phyloP scores from a whole-genome alignment of 1,284 basidiomycete genomes.

The Leccinum holopus region DNA sequence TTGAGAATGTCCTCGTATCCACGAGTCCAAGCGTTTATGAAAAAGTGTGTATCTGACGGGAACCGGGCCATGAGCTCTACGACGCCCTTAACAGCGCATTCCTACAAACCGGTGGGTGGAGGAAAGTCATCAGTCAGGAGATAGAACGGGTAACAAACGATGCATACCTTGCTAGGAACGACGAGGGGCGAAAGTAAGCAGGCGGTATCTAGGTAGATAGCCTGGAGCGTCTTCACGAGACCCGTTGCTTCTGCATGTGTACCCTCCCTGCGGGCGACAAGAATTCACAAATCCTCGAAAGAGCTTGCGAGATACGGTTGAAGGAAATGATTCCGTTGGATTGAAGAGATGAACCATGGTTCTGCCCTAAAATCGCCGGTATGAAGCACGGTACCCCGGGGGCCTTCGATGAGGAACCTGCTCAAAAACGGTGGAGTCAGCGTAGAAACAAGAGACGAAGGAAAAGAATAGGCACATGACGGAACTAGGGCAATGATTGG shows the following conservation, averaged over 20 bases:
- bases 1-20: constrained; percentile 88
- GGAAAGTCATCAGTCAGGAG: neutral
- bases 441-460: neutral
- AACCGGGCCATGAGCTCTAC: constrained; percentile 68
- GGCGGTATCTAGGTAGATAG: constrained; percentile 88
- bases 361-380: constrained; percentile 94
- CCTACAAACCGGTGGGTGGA: constrained; percentile 39
- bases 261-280: constrained; percentile 30
- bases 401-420: constrained; percentile 87
- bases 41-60: constrained; percentile 72
- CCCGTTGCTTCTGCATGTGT: constrained; percentile 16
- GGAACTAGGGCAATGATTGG: constrained; percentile 93
- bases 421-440: neutral
- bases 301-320: constrained; percentile 60
- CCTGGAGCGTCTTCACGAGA: constrained; percentile 55
- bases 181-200: constrained; percentile 57
- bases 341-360: constrained; percentile 66
- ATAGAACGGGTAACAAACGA: neutral
- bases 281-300: constrained; percentile 24
- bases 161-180: constrained; percentile 71
- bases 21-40: constrained; percentile 92
- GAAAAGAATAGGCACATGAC: constrained; percentile 68
- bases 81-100: constrained; percentile 64
- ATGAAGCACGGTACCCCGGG: constrained; percentile 73
- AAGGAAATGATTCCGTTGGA: constrained; percentile 68